Conservation (phyloP, 768 basidiomycete genomes). For the Termitomyces sp. region DNA sequence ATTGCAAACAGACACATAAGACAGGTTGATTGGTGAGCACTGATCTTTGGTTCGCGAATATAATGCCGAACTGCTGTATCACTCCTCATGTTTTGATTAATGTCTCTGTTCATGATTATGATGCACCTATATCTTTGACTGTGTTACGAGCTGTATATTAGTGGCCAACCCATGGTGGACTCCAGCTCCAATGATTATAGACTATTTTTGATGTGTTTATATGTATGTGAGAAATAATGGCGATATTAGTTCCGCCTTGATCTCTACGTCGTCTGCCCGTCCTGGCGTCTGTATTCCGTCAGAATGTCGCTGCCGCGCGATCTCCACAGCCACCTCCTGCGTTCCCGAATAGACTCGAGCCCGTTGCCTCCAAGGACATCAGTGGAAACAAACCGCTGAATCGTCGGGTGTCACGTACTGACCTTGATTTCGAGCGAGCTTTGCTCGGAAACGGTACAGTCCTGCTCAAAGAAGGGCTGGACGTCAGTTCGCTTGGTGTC, state of each 20-base stretch:
- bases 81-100: constrained; percentile 15
- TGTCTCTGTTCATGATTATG: constrained; percentile 4
- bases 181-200: constrained; percentile 4
- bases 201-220: constrained; percentile 10
- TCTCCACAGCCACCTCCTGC: constrained; percentile 33
- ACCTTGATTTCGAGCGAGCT: constrained; percentile 80
- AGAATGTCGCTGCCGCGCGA: constrained; percentile 39
- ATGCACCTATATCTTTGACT: background rate
- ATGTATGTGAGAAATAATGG: constrained; percentile 9
- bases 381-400: constrained; percentile 29
- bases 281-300: constrained; percentile 65
- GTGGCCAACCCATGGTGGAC: constrained; percentile 7
- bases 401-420: constrained; percentile 64
- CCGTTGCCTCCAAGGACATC: constrained; percentile 49
- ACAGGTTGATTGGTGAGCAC: background rate
- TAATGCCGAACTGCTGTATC: constrained; percentile 29
- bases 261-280: constrained; percentile 26
- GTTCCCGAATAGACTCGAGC: constrained; percentile 48
- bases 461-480: constrained; percentile 62
- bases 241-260: background rate
- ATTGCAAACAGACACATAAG: constrained; percentile 31
- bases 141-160: constrained; percentile 9
- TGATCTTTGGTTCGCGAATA: constrained; percentile 15
- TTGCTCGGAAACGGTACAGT: constrained; percentile 64
- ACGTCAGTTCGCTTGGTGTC: constrained; percentile 61